Evolutionary conservation across 805 yeast species (phyloP).

Genomic region (Naumovozyma castellii): DNA sequence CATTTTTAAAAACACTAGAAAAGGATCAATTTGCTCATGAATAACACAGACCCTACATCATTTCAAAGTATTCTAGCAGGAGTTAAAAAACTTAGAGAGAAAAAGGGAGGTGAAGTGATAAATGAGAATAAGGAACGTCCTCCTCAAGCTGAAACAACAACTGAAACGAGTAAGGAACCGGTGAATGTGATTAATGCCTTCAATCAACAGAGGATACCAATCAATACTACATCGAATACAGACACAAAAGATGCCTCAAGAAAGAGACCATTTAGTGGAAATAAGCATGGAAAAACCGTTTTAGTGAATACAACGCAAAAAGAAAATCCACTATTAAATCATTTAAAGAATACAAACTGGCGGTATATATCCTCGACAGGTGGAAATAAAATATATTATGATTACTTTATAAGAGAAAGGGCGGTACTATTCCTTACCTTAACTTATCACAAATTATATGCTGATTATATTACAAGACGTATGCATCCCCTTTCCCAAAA

Average conservation of each 20-base stretch:
- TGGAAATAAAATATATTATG: slow-evolving; percentile 41
- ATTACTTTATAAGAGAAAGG: slow-evolving; percentile 53
- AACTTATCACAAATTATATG: slow-evolving; percentile 66
- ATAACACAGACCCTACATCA: slow-evolving; percentile 45
- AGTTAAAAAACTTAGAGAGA: slow-evolving; percentile 50
- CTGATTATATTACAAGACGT: slow-evolving; percentile 60
- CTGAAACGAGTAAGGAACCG: background rate
- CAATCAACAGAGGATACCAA: slow-evolving; percentile 13
- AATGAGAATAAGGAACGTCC: slow-evolving; percentile 2
- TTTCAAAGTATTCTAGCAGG: slow-evolving; percentile 65
- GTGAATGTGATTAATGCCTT: slow-evolving; percentile 12
- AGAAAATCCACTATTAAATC: slow-evolving; percentile 59
- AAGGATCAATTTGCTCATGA: slow-evolving; percentile 11
- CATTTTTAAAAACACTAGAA: background rate
- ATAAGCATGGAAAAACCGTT: slow-evolving; percentile 29
- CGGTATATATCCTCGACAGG: slow-evolving; percentile 32
- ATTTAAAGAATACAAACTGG: slow-evolving; percentile 47
- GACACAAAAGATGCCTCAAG: slow-evolving; percentile 10
- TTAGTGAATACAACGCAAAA: slow-evolving; percentile 57
- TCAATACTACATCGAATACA: slow-evolving; percentile 8
- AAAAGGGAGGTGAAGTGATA: slow-evolving; percentile 15
- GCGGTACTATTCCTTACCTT: slow-evolving; percentile 54
- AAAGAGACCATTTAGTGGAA: slow-evolving; percentile 2
- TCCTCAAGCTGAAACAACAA: slow-evolving; percentile 2
- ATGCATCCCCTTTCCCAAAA: slow-evolving; percentile 35